Conservation (phyloP, 2,329 filamentous ascomycete genomes). For the Trichophyton mentagrophytes region DNA sequence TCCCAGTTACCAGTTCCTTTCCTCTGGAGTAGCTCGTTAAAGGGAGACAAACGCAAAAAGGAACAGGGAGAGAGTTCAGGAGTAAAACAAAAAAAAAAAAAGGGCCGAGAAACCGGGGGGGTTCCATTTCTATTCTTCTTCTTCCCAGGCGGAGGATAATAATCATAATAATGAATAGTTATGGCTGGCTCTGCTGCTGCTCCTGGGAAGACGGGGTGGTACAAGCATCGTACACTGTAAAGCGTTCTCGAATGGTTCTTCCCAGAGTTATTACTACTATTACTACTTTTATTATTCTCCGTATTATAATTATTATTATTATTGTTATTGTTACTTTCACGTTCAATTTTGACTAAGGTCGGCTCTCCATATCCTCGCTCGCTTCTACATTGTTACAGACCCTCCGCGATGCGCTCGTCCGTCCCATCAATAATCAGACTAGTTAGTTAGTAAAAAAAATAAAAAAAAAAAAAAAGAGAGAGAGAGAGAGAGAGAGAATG, state of each 20-base stretch:
- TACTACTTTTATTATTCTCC: too few relatives aligned
- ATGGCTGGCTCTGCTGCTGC: too few relatives aligned
- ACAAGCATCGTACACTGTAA: background rate
- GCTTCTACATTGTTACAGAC: background rate
- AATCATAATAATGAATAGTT: too few relatives aligned
- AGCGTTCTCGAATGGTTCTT: slow-evolving; percentile 2
- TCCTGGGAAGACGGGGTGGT: background rate
- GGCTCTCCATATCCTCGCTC: background rate
- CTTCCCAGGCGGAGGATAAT: background rate
- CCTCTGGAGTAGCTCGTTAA: too few relatives aligned
- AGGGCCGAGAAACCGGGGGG: background rate
- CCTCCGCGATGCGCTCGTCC: background rate
- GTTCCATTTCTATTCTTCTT: too few relatives aligned
- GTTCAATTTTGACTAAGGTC: too few relatives aligned
- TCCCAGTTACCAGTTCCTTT: background rate
- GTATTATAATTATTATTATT: too few relatives aligned
- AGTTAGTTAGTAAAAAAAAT: too few relatives aligned
- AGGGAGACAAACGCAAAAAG: background rate
- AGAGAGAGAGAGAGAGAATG: too few relatives aligned
- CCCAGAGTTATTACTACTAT: too few relatives aligned
- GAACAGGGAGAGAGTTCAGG: background rate
- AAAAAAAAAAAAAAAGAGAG: too few relatives aligned
- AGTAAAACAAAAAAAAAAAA: background rate
- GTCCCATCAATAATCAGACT: background rate
- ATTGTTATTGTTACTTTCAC: too few relatives aligned